A percentile compares a stretch with the other conserved stretches of the same genome.
phyloP scores from a whole-genome alignment of 495 filamentous ascomycete genomes.

The Aspergillus affinis region DNA sequence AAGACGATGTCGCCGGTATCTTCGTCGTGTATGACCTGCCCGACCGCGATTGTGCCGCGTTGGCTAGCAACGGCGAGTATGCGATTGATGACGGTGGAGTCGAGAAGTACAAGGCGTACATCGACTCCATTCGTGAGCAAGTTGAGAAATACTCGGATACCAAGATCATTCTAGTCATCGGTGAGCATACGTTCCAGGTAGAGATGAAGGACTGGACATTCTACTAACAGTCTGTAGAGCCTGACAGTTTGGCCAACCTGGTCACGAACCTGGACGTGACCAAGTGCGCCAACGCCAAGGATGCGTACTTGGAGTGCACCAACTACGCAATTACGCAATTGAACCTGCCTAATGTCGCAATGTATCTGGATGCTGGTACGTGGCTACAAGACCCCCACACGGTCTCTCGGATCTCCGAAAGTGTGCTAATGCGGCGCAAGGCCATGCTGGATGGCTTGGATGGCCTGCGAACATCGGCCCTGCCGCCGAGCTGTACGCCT shows the following conservation, averaged over 20 bases:
- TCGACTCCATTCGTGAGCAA: conserved; percentile 53
- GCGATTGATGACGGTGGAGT: conserved; percentile 59
- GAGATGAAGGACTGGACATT: conserved; percentile 13
- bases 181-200: conserved; percentile 44
- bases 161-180: conserved; percentile 50
- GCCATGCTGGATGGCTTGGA: conserved; percentile 70
- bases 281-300: conserved; percentile 62
- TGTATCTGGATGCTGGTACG: conserved; percentile 77
- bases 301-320: conserved; percentile 66
- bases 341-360: conserved; percentile 74
- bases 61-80: conserved; percentile 76
- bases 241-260: conserved; percentile 77
- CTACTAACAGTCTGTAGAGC: conserved; percentile 59
- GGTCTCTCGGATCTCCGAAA: not conserved
- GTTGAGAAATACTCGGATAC: conserved; percentile 32
- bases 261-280: conserved; percentile 68
- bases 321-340: conserved; percentile 70
- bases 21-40: conserved; percentile 77
- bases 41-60: conserved; percentile 74
- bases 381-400: not conserved
- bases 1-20: conserved; percentile 53
- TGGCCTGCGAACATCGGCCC: conserved; percentile 77
- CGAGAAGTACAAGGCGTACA: conserved; percentile 67
- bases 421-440: conserved; percentile 15
- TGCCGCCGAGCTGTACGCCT: conserved; percentile 66